Percentiles rank a stretch among this genome's conserved stretches.
These are phyloP conservation scores for Xylaria arbuscula DNA, from an alignment of 2,329 filamentous ascomycete genomes.

Conservation along the genomic window DNA sequence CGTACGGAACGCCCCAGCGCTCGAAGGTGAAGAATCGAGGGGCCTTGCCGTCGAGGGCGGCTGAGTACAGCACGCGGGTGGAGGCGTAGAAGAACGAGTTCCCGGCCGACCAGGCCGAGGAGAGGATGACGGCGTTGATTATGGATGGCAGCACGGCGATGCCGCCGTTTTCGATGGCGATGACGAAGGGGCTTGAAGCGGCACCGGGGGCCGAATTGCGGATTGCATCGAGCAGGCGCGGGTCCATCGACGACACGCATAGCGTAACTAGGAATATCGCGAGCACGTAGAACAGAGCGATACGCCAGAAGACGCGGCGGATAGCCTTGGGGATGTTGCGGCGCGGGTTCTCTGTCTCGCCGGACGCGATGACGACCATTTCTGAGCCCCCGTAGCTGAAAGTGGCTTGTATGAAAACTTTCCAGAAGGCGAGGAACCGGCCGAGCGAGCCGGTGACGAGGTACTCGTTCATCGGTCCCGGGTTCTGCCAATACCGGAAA, in stretches of 20 bases:
- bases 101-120: conserved; percentile 51
- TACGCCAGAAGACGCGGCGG: conserved; percentile 75
- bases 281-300: conserved; percentile 74
- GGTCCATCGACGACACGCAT: conserved; percentile 51
- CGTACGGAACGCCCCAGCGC: conserved; percentile 66
- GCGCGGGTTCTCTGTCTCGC: conserved; percentile 71
- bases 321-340: conserved; percentile 72
- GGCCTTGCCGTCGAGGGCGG: conserved; percentile 66
- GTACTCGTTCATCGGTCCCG: conserved; percentile 58
- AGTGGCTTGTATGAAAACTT: conserved; percentile 60
- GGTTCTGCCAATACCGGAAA: conserved; percentile 59
- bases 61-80: conserved; percentile 49
- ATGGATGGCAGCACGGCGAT: conserved; percentile 70
- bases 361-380: conserved; percentile 59
- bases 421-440: conserved; percentile 57
- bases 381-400: conserved; percentile 62
- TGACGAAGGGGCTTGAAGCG: conserved; percentile 68
- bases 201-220: conserved; percentile 46
- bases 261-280: conserved; percentile 63
- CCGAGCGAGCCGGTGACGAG: conserved; percentile 53
- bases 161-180: conserved; percentile 70
- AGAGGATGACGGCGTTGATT: conserved; percentile 74
- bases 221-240: conserved; percentile 49
- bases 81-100: conserved; percentile 52
- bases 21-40: conserved; percentile 62